phyloP scores from a whole-genome alignment of 805 yeast genomes.

The Metschnikowia gruessii region DNA sequence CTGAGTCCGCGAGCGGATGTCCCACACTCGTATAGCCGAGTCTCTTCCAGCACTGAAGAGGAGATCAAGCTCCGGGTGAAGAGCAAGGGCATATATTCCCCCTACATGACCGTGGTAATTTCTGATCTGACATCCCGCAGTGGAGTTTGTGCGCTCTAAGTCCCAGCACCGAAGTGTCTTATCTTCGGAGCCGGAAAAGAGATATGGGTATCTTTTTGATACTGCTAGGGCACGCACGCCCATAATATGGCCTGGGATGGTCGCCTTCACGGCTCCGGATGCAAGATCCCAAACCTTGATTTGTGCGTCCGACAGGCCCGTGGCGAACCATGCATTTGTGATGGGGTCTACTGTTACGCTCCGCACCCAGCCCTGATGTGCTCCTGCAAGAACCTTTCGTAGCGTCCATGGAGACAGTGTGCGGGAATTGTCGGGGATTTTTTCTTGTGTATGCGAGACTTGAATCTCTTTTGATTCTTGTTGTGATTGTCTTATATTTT shows the following conservation, averaged over 20 bases:
- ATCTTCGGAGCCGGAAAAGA: slow-evolving; percentile 92
- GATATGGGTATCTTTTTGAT: slow-evolving; percentile 75
- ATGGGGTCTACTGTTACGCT: slow-evolving; percentile 76
- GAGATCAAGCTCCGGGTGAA: slow-evolving; percentile 85
- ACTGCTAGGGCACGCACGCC: slow-evolving; percentile 74
- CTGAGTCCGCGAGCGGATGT: slow-evolving; percentile 73
- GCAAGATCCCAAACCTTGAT: slow-evolving; percentile 92
- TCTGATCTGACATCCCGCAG: slow-evolving; percentile 52
- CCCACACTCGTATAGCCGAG: slow-evolving; percentile 88
- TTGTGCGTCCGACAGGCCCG: slow-evolving; percentile 87
- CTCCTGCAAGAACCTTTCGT: slow-evolving; percentile 66
- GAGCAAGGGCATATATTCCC: slow-evolving; percentile 77
- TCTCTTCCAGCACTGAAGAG: slow-evolving; percentile 89
- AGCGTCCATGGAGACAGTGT: slow-evolving; percentile 52
- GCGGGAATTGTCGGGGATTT: neutral
- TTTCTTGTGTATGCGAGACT: no score
- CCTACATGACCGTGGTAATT: slow-evolving; percentile 94
- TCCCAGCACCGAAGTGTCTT: slow-evolving; percentile 96
- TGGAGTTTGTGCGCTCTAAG: slow-evolving; percentile 73
- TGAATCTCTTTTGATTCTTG: neutral
- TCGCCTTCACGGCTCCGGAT: slow-evolving; percentile 60
- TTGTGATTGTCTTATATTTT: neutral
- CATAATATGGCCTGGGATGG: slow-evolving; percentile 90
- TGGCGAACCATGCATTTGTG: slow-evolving; percentile 83
- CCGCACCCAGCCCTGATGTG: slow-evolving; percentile 93